Evolutionary conservation across 1,284 basidiomycete species (phyloP), one percentile per base, ranked within the genome.

Genomic region (Rhodofomes roseus): DNA sequence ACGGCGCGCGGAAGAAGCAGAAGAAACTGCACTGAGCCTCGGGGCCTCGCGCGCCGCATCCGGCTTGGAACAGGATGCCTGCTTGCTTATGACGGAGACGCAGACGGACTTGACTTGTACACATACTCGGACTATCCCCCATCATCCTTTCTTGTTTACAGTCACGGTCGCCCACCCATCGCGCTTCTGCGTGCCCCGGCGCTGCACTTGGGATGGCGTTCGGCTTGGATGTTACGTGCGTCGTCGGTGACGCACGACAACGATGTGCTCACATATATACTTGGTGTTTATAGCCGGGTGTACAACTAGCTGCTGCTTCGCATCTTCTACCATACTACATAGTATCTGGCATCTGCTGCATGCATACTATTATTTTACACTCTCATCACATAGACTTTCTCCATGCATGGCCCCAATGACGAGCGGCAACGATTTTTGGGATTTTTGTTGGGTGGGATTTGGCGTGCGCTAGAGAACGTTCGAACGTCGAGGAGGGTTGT

Each of bases 1-100:
- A 81, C 64, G 81, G 81, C 53, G 77, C 74, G 16, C 77, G 81
- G 77, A 85, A 81, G 75, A 85, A 81, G 70, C 67, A 67, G 60
- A 71, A 70, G 64, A 73, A 71, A 62, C 66, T 70, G 56, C 67
- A 65, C 46, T 50, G 34, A 55, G 43, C 39, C 54, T 23, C n/a
- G n/a, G n/a, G n/a, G n/a, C n/a, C n/a, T n/a, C n/a, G n/a, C n/a
- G n/a, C n/a, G n/a, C n/a, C n/a, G n/a, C n/a, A n/a, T n/a, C n/a
- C n/a, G n/a, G n/a, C n/a, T n/a, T n/a, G n/a, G n/a, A n/a, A n/a
- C n/a, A n/a, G n/a, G n/a, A n/a, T n/a, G n/a, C n/a, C n/a, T 25
- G 51, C 50, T 23, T 34, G 50, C 25, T 39, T 7, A 7, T n/a
- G 34, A 41, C 22, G 46, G 9, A 48, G 18, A 34, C 29, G n/a